These are phyloP conservation scores for Exophiala spinifera DNA, from an alignment of 2,329 filamentous ascomycete species.

Conservation along the genomic window DNA sequence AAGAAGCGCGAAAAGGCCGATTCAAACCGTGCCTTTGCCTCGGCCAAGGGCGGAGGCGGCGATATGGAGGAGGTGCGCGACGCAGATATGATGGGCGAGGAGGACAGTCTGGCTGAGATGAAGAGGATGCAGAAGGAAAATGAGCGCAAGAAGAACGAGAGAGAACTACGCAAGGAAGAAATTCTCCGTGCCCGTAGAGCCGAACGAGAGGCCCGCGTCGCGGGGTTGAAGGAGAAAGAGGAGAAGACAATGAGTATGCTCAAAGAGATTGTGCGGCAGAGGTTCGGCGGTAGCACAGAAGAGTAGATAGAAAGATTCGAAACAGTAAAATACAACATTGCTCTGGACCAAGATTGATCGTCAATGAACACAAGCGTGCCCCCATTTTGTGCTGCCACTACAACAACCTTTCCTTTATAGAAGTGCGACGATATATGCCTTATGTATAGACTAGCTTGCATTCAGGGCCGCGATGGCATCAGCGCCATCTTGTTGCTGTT, in stretches of 20 bases:
- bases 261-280: constrained; percentile 71
- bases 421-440: background rate
- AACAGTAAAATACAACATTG: too few species aligned
- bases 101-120: constrained; percentile 57
- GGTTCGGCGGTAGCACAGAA: constrained; percentile 54
- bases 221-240: constrained; percentile 71
- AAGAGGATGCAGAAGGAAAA: constrained; percentile 64
- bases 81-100: constrained; percentile 68
- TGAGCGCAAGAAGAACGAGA: constrained; percentile 74
- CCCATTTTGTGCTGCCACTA: too few species aligned
- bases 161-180: constrained; percentile 80
- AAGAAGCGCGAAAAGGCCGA: constrained; percentile 73
- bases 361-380: too few species aligned
- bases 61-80: constrained; percentile 68
- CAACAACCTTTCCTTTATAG: background rate
- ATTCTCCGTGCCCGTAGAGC: constrained; percentile 68
- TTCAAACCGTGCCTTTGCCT: constrained; percentile 67
- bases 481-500: constrained; percentile 23
- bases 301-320: background rate
- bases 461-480: constrained; percentile 28
- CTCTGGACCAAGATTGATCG: too few species aligned
- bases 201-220: constrained; percentile 74
- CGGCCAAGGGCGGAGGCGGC: constrained; percentile 49
- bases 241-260: constrained; percentile 80
- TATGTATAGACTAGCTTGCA: constrained; percentile 19